Percentiles rank a stretch among this genome's conserved stretches.
These are phyloP conservation scores for Botrytis medusae DNA, from an alignment of 2,329 filamentous ascomycete genomes.

Conservation along the genomic window DNA sequence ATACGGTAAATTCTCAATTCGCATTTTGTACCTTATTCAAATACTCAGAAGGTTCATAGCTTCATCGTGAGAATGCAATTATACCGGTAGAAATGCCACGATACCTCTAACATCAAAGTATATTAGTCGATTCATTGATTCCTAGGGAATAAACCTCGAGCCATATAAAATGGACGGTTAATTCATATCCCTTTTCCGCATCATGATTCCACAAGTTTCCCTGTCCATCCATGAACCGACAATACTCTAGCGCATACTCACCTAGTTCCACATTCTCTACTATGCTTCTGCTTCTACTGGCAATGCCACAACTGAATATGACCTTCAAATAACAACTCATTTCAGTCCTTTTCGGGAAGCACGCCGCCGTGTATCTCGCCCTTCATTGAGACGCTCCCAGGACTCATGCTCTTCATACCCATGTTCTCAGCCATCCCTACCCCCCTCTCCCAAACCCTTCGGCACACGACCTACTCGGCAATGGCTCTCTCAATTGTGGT, in stretches of 20 bases:
- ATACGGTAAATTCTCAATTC: neutral
- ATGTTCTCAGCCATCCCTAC: neutral
- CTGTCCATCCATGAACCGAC: neutral
- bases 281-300: neutral
- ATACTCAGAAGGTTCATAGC: neutral
- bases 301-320: rapidly evolving
- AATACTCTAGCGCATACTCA: neutral
- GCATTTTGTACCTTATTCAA: neutral
- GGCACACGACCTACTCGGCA: too few relatives aligned
- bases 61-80: too few relatives aligned
- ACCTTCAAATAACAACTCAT: too few relatives aligned
- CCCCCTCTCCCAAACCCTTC: too few relatives aligned
- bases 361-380: rapidly evolving
- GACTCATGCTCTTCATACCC: neutral
- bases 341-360: too few relatives aligned
- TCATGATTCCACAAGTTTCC: neutral
- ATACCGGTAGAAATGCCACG: neutral
- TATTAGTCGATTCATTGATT: neutral
- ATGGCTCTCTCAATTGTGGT: neutral
- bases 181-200: neutral
- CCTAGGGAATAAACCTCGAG: neutral
- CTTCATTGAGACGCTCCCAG: neutral
- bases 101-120: neutral
- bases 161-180: neutral
- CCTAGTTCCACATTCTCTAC: neutral